Conservation (phyloP, 306 rosid species). For the Vicia villosa region DNA sequence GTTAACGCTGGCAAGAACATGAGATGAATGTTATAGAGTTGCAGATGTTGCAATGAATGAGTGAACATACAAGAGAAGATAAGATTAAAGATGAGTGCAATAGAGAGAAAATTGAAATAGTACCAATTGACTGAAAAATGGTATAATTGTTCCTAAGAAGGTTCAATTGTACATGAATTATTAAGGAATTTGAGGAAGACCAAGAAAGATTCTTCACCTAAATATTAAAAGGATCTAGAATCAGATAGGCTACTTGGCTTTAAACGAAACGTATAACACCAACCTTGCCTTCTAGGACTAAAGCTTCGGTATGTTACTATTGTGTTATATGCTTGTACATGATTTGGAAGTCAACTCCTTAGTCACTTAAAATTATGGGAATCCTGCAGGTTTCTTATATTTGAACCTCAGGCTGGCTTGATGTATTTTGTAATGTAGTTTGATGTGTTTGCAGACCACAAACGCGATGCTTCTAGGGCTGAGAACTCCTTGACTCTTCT, state of each 20-base stretch:
- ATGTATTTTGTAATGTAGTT: slow-evolving; percentile 19
- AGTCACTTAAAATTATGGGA: slow-evolving; percentile 7
- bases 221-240: slow-evolving; percentile 4
- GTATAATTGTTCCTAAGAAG: slow-evolving; percentile 9
- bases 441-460: slow-evolving; percentile 72
- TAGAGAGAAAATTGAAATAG: neutral
- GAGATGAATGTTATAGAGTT: slow-evolving; percentile 11
- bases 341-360: slow-evolving; percentile 15
- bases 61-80: neutral
- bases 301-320: neutral
- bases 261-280: neutral
- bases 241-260: neutral
- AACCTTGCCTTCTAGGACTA: neutral
- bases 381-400: slow-evolving; percentile 17
- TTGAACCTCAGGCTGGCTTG: slow-evolving; percentile 27
- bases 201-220: neutral
- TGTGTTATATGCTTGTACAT: slow-evolving; percentile 2
- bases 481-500: slow-evolving; percentile 90
- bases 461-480: slow-evolving; percentile 91
- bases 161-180: neutral
- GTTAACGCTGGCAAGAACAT: slow-evolving; percentile 11
- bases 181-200: neutral
- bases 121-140: neutral
- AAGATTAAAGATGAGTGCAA: slow-evolving; percentile 6
- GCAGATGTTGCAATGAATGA: neutral